phyloP scores from a whole-genome alignment of 163 green algal species.

The Volvox carteri region DNA sequence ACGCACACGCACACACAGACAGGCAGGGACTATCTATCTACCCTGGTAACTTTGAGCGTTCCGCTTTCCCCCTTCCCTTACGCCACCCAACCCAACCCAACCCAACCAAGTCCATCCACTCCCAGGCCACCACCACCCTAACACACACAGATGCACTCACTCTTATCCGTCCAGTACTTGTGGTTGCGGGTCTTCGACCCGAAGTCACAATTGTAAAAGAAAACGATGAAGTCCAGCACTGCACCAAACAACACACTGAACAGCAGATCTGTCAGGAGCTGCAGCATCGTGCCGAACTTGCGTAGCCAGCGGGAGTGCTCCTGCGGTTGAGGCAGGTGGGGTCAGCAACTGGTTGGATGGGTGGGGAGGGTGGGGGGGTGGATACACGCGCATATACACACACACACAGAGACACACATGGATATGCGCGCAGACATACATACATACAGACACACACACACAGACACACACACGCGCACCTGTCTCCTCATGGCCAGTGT shows the following conservation, averaged over 20 bases:
- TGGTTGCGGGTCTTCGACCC: not conserved
- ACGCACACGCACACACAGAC: slow-evolving; percentile 45
- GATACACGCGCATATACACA: not conserved
- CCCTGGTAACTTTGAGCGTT: too few relatives aligned
- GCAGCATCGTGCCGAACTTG: not conserved
- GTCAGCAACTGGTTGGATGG: not conserved
- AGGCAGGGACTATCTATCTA: too few relatives aligned
- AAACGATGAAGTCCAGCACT: slow-evolving; percentile 31
- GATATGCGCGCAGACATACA: not conserved
- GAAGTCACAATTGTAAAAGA: slow-evolving; percentile 30
- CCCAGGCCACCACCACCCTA: too few relatives aligned
- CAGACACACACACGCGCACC: not conserved
- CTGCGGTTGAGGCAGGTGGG: not conserved
- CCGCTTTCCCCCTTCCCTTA: too few relatives aligned
- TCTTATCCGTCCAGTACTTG: slow-evolving; percentile 24
- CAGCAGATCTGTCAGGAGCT: not conserved
- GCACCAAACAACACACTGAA: slow-evolving; percentile 15
- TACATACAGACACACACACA: not conserved
- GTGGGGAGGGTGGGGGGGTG: not conserved
- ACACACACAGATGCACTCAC: slow-evolving; percentile 10
- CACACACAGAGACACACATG: not conserved
- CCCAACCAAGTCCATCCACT: too few relatives aligned
- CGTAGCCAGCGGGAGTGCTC: slow-evolving; percentile 12
- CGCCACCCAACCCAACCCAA: too few relatives aligned
- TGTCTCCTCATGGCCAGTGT: slow-evolving; percentile 43